Conservation (phyloP, 805 yeast genomes). For the Naumovozyma baii region DNA sequence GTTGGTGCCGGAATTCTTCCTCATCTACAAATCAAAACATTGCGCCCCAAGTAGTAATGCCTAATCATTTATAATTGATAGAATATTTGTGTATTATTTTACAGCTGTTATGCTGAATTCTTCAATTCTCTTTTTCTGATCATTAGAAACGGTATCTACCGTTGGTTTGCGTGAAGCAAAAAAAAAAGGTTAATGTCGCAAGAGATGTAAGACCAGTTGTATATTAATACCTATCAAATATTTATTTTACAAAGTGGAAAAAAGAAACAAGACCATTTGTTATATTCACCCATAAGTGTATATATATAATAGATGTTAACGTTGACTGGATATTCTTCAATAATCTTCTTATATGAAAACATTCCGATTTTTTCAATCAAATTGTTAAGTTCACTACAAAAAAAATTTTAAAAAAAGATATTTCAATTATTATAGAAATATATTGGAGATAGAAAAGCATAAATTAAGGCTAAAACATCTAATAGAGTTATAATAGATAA, state of each 20-base stretch:
- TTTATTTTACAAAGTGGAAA: too few relatives aligned
- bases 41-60: not conserved
- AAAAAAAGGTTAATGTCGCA: too few relatives aligned
- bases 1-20: slow-evolving; percentile 52
- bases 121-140: too few relatives aligned
- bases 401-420: too few relatives aligned
- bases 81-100: too few relatives aligned
- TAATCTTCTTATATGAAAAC: not conserved
- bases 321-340: not conserved
- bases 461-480: not conserved
- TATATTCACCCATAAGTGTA: not conserved
- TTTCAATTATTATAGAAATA: not conserved
- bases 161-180: too few relatives aligned
- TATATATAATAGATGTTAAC: not conserved
- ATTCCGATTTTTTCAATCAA: not conserved
- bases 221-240: too few relatives aligned
- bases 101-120: too few relatives aligned
- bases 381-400: not conserved
- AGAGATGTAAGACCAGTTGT: too few relatives aligned
- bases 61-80: too few relatives aligned
- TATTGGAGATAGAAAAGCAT: too few relatives aligned
- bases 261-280: not conserved
- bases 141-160: not conserved
- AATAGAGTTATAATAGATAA: not conserved
- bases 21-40: not conserved